A percentile compares a stretch with the other conserved stretches of the same genome.
phyloP scores from a whole-genome alignment of 2,329 filamentous ascomycete genomes.

The Malbranchea zuffiana region DNA sequence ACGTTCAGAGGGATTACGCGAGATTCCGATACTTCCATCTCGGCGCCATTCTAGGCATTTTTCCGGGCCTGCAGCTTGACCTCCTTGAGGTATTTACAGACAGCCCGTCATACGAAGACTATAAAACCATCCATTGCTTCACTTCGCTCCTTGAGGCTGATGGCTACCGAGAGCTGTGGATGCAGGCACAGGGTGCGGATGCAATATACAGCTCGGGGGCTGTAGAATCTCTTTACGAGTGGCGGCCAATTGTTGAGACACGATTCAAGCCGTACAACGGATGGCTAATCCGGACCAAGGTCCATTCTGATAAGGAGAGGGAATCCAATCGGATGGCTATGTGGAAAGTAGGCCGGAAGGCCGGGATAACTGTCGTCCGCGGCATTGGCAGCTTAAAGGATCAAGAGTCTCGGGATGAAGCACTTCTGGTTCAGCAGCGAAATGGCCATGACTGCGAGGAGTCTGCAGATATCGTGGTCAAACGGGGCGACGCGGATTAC shows the following conservation, averaged over 20 bases:
- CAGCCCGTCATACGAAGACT: too few relatives aligned
- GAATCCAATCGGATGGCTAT: not conserved
- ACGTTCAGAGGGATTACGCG: too few relatives aligned
- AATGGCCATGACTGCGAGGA: too few relatives aligned
- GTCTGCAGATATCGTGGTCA: not conserved
- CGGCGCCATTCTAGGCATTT: conserved; percentile 1
- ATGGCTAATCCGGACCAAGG: not conserved
- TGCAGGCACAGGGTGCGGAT: not conserved
- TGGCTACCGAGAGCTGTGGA: not conserved
- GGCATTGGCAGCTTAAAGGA: too few relatives aligned
- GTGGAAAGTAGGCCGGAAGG: not conserved
- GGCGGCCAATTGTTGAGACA: not conserved
- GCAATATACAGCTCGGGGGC: not conserved
- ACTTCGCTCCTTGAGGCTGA: conserved; percentile 1
- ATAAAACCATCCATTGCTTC: too few relatives aligned
- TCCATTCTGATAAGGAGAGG: not conserved
- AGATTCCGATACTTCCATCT: not conserved
- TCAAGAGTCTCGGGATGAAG: too few relatives aligned
- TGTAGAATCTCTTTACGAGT: not conserved
- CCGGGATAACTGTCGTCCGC: not conserved
- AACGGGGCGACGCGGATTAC: not conserved
- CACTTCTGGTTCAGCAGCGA: too few relatives aligned
- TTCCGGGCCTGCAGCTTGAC: conserved; percentile 4
- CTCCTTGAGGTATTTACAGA: conserved; percentile 1
- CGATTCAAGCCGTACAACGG: conserved; percentile 1